Base-by-base conservation (phyloP, 305 asterid genomes). In the Solanum chacoense region DNA sequence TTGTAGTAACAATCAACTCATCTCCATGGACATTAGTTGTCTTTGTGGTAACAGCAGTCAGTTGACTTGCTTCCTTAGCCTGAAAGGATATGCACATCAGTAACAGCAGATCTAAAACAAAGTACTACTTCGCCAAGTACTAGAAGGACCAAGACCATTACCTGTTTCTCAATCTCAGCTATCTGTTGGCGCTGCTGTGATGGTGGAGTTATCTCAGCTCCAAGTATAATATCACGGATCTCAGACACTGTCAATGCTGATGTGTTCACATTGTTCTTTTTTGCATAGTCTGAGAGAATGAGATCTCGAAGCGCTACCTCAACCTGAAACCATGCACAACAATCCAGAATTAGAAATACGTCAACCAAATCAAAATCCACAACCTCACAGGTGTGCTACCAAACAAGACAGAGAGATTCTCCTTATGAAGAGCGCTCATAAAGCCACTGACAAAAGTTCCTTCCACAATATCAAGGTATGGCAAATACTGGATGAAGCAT, bases 161-260 rank as follows among this genome's bases (percentile, higher is more conserved):
- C 99, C 98, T 95, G 98, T 91, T 96, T 98, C 93, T 98, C 99
- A 73, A 98, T 98, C 91, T 98, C 99, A 8, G 99, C 99, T 91
- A 98, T 96, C 88, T 98, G 99, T 85, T 98, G 99, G n/a, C 99
- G 93, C 93, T 98, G 99, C 89, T 96, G 99, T 11, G 99, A 98
- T 34, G 99, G 99, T 8, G 99, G 99, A 29, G 99, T 98, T 36
- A 98, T 98, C 91, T 98, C 99, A 89, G 99, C 99, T 65, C 99
- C 99, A 72, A 98, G 99, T 86, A 98, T 98, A 36, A 98, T 98
- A 91, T 98, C 99, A 90, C 99, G 99, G 77, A 96, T 96, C 94
- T 98, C 99, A 36, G 99, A 96, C 88, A 95, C 98, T 29, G 99
- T 98, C 28, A 98, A 92, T 8, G 99, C 99, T 0, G 99, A 95